phyloP scores from a whole-genome alignment of 768 basidiomycete genomes.

The Termitomyces sp. region DNA sequence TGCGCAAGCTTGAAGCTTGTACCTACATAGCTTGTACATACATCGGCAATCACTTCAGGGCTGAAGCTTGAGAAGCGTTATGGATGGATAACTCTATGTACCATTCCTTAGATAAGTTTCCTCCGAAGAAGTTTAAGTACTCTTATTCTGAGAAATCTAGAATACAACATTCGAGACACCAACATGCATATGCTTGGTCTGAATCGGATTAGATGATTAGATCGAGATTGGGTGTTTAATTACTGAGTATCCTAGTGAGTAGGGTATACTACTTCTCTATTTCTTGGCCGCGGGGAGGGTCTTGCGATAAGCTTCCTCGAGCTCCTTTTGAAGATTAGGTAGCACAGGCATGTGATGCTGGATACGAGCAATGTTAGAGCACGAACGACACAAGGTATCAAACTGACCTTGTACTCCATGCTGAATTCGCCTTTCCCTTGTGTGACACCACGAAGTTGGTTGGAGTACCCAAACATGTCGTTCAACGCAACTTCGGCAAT shows the following conservation, averaged over 20 bases:
- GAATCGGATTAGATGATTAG: no score
- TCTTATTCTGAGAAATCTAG: background rate
- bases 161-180: background rate
- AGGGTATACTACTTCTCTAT: slow-evolving; percentile 35
- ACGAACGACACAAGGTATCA: slow-evolving; percentile 2
- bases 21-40: slow-evolving; percentile 2
- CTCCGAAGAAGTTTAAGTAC: background rate
- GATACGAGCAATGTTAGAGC: slow-evolving; percentile 5
- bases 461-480: slow-evolving; percentile 99
- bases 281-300: slow-evolving; percentile 66
- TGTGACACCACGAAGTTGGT: slow-evolving; percentile 86
- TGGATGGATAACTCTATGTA: no score
- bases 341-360: slow-evolving; percentile 82
- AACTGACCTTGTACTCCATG: slow-evolving; percentile 72
- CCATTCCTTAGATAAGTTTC: background rate
- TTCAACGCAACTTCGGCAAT: slow-evolving; percentile 91
- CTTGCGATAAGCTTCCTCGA: slow-evolving; percentile 85
- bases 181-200: background rate
- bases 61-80: background rate
- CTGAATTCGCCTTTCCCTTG: slow-evolving; percentile 95
- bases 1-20: background rate
- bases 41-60: slow-evolving; percentile 12
- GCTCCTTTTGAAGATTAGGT: slow-evolving; percentile 82
- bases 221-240: no score
- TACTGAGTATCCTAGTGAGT: slow-evolving; percentile 5